Base-by-base conservation (phyloP, 257 asterid species). In the Ophiorrhiza pumila region DNA sequence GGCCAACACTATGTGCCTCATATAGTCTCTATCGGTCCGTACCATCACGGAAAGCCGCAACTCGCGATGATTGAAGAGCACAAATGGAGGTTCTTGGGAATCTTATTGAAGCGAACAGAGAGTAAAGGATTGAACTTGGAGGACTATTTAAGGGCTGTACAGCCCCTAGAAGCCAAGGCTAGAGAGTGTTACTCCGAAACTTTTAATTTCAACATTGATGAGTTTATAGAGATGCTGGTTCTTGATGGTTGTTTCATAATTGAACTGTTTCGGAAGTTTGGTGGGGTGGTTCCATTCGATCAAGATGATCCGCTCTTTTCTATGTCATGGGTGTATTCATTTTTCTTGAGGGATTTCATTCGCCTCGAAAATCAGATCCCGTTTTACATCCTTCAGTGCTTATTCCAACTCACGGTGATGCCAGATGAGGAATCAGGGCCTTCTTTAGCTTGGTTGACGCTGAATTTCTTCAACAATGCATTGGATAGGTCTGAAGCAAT, bases 301-400 rank as follows among this genome's bases (percentile, higher is more conserved):
- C 77, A 77, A 31, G 91, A 86, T 42, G 96, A 93, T 80, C 98
- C 98, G 0, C 69, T 93, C 52, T 79, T 87, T 1, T 79, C 89
- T 0, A 69, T 91, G 80, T 86, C 96, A 0, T 93, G 98, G 98
- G 82, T 91, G 1, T 86, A 78, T 17, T 66, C 97, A 0, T 91
- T 87, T 71, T 79, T 93, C 50, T 68, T 85, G 20, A 70, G 97
- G 75, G 97, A 93, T 82, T 73, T 93, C 27, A 79, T 91, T n/a
- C 72, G 95, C 42, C 81, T 93, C 12, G 96, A 93, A 42, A 93
- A 93, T 63, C 98, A 93, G 85, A 83, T 91, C 71, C 97, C 98
- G 2, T 88, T 88, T 77, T 89, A 87, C 78, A 22, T 91, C 2
- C 96, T 94, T 3, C 81, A 85, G 59, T 43, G 79, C 22, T 39